phyloP scores from a whole-genome alignment of 345 rosid genomes.

The Corymbia maculata region DNA sequence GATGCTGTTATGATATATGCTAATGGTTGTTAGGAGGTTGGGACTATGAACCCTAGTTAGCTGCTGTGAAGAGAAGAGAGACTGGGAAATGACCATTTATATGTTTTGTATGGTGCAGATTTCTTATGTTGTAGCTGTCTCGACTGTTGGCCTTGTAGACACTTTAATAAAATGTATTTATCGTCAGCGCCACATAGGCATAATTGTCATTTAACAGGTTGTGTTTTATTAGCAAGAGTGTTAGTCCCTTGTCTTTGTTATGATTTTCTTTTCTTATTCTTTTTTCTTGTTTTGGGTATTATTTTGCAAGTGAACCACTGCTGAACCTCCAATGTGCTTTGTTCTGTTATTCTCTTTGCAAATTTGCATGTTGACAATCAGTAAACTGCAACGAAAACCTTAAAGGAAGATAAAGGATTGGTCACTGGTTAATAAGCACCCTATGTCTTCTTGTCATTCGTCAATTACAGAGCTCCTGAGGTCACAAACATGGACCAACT shows the following conservation, averaged over 20 bases:
- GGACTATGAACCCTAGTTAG: neutral
- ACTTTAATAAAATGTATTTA: neutral
- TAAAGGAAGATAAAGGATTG: neutral
- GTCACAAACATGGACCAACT: neutral
- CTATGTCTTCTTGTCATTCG: neutral
- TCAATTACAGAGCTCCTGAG: neutral
- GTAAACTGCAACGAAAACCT: neutral
- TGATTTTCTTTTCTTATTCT: neutral
- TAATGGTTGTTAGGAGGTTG: neutral
- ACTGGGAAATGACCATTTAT: neutral
- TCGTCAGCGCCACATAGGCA: neutral
- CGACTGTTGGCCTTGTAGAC: neutral
- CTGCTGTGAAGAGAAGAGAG: neutral
- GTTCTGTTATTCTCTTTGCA: neutral
- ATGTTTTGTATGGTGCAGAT: neutral
- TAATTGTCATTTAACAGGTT: neutral
- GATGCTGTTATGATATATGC: neutral
- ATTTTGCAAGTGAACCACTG: neutral
- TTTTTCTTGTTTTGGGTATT: no score
- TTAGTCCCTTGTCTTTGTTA: neutral
- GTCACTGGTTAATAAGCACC: neutral
- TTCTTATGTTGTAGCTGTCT: neutral
- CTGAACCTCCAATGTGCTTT: neutral
- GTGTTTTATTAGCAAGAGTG: neutral
- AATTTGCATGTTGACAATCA: neutral